These are phyloP conservation scores for Plantago lanceolata DNA, from an alignment of 305 asterid species.

Conservation along the genomic window DNA sequence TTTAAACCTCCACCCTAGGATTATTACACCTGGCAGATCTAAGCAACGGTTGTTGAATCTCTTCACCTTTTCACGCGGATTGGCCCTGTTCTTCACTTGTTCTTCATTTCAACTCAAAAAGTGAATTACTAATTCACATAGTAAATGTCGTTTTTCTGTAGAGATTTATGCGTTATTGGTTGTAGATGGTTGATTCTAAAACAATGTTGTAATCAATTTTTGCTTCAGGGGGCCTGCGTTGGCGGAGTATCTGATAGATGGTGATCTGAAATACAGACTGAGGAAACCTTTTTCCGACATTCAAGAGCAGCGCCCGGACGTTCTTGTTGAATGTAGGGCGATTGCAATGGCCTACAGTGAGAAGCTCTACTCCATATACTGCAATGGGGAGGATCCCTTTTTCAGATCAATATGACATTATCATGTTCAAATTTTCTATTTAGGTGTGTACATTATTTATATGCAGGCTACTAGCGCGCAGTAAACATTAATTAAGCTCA, in stretches of 20 bases:
- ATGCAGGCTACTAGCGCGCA: no score
- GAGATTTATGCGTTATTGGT: neutral
- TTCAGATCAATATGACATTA: neutral
- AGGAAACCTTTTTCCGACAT: constrained; percentile 7
- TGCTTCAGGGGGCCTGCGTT: constrained; percentile 7
- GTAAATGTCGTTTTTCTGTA: no score
- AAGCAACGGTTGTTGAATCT: no score
- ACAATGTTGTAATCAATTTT: neutral
- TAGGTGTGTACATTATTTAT: no score
- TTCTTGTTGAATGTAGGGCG: neutral
- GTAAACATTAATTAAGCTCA: no score
- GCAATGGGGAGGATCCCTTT: constrained; percentile 8
- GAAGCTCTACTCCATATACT: constrained; percentile 7
- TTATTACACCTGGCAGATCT: no score
- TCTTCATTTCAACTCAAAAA: no score
- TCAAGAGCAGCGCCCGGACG: neutral
- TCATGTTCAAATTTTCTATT: no score
- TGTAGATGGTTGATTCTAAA: neutral
- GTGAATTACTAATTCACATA: no score
- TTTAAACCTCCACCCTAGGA: no score
- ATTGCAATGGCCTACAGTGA: constrained; percentile 5
- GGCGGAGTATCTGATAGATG: constrained; percentile 16
- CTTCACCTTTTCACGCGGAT: no score
- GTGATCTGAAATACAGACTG: constrained; percentile 5
- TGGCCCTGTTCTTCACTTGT: no score